phyloP scores from a whole-genome alignment of 2,329 filamentous ascomycete species.

The Parastagonospora avenae region DNA sequence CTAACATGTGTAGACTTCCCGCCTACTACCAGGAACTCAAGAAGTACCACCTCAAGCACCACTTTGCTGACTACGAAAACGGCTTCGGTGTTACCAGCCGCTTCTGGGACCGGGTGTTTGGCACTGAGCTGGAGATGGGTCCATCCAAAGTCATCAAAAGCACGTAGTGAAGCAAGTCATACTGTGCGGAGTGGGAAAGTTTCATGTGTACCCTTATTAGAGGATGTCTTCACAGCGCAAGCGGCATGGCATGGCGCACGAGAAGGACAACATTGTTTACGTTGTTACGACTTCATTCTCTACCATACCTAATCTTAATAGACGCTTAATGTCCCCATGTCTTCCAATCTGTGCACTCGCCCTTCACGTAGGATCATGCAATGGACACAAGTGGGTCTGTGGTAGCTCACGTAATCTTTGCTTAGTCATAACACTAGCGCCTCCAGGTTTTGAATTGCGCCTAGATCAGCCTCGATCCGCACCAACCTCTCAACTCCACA shows the following conservation, averaged over 20 bases:
- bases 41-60: conserved; percentile 96
- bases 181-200: too few relatives aligned
- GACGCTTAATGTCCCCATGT: background rate
- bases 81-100: conserved; percentile 95
- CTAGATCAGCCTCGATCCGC: conserved; percentile 1
- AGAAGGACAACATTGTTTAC: too few relatives aligned
- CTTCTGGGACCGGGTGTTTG: conserved; percentile 94
- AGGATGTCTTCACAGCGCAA: background rate
- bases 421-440: conserved; percentile 1
- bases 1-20: conserved; percentile 64
- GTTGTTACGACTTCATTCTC: background rate
- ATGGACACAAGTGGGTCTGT: background rate
- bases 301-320: conserved; percentile 7
- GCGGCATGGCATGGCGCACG: background rate
- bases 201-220: too few relatives aligned
- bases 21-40: conserved; percentile 89
- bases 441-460: background rate
- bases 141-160: conserved; percentile 58
- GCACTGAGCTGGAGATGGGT: conserved; percentile 73
- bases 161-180: conserved; percentile 9
- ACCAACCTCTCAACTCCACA: conserved; percentile 15
- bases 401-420: background rate
- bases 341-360: too few relatives aligned
- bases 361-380: background rate
- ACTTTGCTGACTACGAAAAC: conserved; percentile 97